Evolutionary conservation across 106 monocot genomes (phyloP), one percentile per base, ranked within the genome.

Genomic region (Dactylorhiza incarnata): DNA sequence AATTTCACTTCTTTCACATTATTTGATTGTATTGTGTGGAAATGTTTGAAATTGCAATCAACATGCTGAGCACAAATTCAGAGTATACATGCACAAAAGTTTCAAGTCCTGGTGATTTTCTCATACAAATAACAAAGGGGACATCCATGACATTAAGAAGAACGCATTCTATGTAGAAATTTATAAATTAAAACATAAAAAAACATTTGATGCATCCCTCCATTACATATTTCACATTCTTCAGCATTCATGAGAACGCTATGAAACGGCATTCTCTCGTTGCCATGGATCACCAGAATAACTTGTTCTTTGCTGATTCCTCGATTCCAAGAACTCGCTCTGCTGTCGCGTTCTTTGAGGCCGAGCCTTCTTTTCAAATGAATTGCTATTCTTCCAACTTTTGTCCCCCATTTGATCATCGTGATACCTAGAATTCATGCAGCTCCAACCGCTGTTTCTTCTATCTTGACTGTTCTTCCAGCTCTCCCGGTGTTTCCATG

Each of bases 341-440:
- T 29, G 22, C 26, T 72, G 76, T 5, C 72, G 56, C 23, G 55
- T 22, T 22, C 49, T 45, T 48, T 49, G 25, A 45, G 13, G 23
- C 65, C 43, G 73, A n/a, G 66, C 62, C 48, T 62, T 78, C 48
- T 37, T 37, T 49, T 83, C 74, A 69, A 71, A 79, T 20, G 71
- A 69, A 75, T 76, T 48, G 49, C 48, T 16, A 12, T 9, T 51
- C 49, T 51, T 74, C 86, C 82, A 82, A 47, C 54, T 71, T 71
- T 54, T 77, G 37, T 78, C 76, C 37, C 71, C 43, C 65, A 66
- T 87, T 25, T 75, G 69, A 47, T 73, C 76, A 48, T 69, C 82
- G 5, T 77, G 47, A 77, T 23, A 73, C n/a, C 69, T 77, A 24
- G 55, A 70, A 10, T 65, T 74, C 71, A 75, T 72, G 7, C 65